phyloP scores from a whole-genome alignment of 768 basidiomycete species.

The Amanita polypyramis region DNA sequence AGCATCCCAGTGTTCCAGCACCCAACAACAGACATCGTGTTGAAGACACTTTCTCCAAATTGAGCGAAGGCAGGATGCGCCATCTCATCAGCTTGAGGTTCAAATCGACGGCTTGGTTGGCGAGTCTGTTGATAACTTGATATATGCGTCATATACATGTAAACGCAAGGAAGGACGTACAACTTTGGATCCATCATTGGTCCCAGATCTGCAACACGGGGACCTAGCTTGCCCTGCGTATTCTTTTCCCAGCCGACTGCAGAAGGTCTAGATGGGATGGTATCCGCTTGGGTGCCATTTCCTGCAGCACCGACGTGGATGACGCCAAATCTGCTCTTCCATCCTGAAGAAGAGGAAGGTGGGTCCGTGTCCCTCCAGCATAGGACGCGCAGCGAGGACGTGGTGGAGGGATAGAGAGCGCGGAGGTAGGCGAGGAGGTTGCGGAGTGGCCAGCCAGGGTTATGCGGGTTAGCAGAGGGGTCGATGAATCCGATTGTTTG shows the following conservation, averaged over 20 bases:
- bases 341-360: constrained; percentile 25
- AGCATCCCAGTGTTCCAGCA: constrained; percentile 94
- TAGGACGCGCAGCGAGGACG: constrained; percentile 48
- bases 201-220: constrained; percentile 81
- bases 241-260: constrained; percentile 98
- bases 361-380: constrained; percentile 66
- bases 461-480: constrained; percentile 65
- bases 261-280: constrained; percentile 27
- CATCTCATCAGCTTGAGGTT: constrained; percentile 98
- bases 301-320: constrained; percentile 27
- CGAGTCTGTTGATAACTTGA: constrained; percentile 42
- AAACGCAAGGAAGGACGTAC: constrained; percentile 24
- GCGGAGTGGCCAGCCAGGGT: constrained; percentile 89
- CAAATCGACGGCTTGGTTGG: constrained; percentile 94
- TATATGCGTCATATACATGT: neutral
- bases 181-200: constrained; percentile 92
- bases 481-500: constrained; percentile 63
- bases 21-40: constrained; percentile 84
- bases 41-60: constrained; percentile 76
- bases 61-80: constrained; percentile 84
- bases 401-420: constrained; percentile 40
- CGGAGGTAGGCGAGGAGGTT: constrained; percentile 82
- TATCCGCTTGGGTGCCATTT: constrained; percentile 9
- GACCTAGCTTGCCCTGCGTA: constrained; percentile 74
- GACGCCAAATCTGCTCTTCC: constrained; percentile 58